phyloP scores from a whole-genome alignment of 1,139 yeast species.

The Blastobotrys aristatus region DNA sequence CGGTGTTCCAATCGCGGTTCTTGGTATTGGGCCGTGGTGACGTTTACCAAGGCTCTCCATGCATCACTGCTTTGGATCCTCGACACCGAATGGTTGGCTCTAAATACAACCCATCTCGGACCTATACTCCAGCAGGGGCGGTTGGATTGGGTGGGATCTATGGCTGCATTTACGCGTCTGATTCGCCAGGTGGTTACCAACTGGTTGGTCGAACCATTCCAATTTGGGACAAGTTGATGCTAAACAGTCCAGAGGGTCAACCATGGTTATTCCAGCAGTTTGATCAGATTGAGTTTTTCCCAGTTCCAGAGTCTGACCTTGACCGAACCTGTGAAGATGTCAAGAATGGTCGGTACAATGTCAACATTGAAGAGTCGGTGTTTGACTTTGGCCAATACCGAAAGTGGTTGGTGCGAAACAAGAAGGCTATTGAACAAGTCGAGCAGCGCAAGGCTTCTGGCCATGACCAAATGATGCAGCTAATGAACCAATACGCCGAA shows the following conservation, averaged over 20 bases:
- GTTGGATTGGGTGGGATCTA: constrained; percentile 98
- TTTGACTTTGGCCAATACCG: constrained; percentile 79
- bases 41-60: constrained; percentile 95
- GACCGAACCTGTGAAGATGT: constrained; percentile 68
- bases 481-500: constrained; percentile 7
- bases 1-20: constrained; percentile 84
- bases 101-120: constrained; percentile 93
- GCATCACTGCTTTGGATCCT: constrained; percentile 97
- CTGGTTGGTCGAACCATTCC: constrained; percentile 95
- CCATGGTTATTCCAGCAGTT: constrained; percentile 93
- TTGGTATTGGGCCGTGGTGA: constrained; percentile 94
- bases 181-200: constrained; percentile 98
- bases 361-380: constrained; percentile 68
- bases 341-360: constrained; percentile 72
- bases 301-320: constrained; percentile 78
- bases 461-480: constrained; percentile 40
- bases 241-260: constrained; percentile 51
- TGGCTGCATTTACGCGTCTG: constrained; percentile 98
- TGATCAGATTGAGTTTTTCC: constrained; percentile 92
- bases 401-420: constrained; percentile 70
- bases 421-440: constrained; percentile 66
- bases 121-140: constrained; percentile 92
- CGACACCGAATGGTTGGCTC: constrained; percentile 89
- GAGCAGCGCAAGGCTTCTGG: constrained; percentile 71
- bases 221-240: constrained; percentile 89